These are phyloP conservation scores for Calycina marina DNA, from an alignment of 2,329 filamentous ascomycete species.

Conservation along the genomic window DNA sequence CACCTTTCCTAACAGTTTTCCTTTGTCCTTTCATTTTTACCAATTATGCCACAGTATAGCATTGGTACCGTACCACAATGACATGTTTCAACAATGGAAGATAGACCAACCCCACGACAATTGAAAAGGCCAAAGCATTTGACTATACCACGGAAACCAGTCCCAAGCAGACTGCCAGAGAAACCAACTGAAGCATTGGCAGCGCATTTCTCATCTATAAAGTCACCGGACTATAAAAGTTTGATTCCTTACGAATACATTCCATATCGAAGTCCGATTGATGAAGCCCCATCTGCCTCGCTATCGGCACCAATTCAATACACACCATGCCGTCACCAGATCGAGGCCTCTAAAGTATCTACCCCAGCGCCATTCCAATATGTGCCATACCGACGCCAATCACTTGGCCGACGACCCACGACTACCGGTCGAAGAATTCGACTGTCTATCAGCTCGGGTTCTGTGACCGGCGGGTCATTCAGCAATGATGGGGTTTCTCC, in stretches of 20 bases:
- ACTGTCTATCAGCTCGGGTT: not conserved
- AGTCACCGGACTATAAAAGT: no score
- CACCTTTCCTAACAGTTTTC: no score
- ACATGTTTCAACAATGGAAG: not conserved
- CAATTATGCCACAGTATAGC: no score
- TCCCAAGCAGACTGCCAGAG: no score
- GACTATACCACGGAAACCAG: slow-evolving; percentile 4
- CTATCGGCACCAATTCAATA: no score
- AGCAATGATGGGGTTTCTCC: not conserved
- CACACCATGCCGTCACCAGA: not conserved
- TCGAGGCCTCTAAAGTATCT: not conserved
- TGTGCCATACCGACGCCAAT: not conserved
- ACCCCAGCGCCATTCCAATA: not conserved
- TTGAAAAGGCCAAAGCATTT: slow-evolving; percentile 1
- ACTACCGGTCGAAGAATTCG: not conserved
- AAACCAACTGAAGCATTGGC: no score
- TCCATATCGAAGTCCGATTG: no score
- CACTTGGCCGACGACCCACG: not conserved
- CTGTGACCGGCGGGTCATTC: not conserved
- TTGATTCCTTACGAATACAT: no score
- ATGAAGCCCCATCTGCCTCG: no score
- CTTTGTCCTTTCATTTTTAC: no score
- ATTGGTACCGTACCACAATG: no score
- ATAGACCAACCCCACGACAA: not conserved
- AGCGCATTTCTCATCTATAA: no score